Conservation (phyloP, 129 eudicot genomes). For the Chrysanthemum makinoi region DNA sequence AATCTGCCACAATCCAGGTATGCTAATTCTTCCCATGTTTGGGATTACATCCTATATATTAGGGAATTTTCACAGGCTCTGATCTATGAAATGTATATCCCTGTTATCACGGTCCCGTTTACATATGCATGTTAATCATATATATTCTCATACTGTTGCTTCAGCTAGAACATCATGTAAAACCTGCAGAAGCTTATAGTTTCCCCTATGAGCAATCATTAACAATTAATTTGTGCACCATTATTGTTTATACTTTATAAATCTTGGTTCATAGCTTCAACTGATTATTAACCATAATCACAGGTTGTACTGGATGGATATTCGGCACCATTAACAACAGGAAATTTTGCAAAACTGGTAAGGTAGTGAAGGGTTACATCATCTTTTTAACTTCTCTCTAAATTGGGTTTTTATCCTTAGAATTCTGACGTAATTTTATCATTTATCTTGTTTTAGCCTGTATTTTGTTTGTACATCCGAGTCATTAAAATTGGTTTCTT, state of each 20-base stretch:
- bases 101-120: too few relatives aligned
- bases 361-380: slow-evolving; percentile 62
- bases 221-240: not conserved
- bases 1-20: slow-evolving; percentile 71
- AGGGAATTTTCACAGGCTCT: too few relatives aligned
- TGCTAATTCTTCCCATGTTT: slow-evolving; percentile 5
- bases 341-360: slow-evolving; percentile 99
- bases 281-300: slow-evolving; percentile 15
- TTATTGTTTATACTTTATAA: not conserved
- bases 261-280: not conserved
- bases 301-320: slow-evolving; percentile 96
- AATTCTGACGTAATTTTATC: too few relatives aligned
- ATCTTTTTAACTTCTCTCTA: slow-evolving; percentile 11
- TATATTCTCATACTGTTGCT: too few relatives aligned
- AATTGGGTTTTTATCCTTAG: too few relatives aligned
- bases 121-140: too few relatives aligned
- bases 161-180: too few relatives aligned
- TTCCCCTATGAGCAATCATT: not conserved
- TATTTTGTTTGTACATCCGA: too few relatives aligned
- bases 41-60: not conserved
- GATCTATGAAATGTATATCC: too few relatives aligned
- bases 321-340: slow-evolving; percentile 95
- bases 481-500: too few relatives aligned
- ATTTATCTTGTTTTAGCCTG: too few relatives aligned
- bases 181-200: not conserved